Percentiles rank a stretch among this genome's conserved stretches.
Evolutionary conservation across 805 yeast genomes (phyloP).

Genomic region (Suhomyces sp.): DNA sequence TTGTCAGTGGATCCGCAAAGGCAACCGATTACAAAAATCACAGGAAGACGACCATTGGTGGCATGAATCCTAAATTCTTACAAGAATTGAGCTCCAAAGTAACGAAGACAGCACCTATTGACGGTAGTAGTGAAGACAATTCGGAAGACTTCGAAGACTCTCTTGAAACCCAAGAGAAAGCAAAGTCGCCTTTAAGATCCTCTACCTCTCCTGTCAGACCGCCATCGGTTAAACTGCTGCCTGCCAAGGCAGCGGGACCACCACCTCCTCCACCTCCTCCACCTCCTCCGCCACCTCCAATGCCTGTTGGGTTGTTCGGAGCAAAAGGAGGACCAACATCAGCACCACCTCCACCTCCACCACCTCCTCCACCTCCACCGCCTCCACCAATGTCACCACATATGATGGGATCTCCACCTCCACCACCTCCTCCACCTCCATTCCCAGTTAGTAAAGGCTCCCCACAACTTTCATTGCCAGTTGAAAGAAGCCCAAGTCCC

Average conservation of each 20-base stretch:
- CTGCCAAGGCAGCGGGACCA: constrained; percentile 1
- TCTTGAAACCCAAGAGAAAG: constrained; percentile 2
- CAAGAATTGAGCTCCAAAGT: constrained; percentile 55
- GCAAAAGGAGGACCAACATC: constrained; percentile 3
- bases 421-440: constrained; percentile 28
- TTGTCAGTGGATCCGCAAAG: constrained; percentile 15
- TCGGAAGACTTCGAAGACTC: constrained; percentile 4
- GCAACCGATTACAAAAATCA: constrained; percentile 28
- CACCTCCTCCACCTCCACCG: constrained; percentile 25
- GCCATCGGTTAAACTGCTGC: neutral
- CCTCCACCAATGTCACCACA: constrained; percentile 21
- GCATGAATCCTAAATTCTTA: constrained; percentile 50
- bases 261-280: constrained; percentile 9
- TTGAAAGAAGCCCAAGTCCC: constrained; percentile 17
- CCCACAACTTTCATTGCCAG: neutral
- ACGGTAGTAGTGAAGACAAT: constrained; percentile 11
- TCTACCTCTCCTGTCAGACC: neutral
- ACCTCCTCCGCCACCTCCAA: constrained; percentile 30
- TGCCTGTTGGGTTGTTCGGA: constrained; percentile 14
- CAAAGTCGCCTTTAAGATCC: neutral
- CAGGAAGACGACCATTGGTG: constrained; percentile 35
- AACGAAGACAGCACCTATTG: constrained; percentile 38
- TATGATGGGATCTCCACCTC: constrained; percentile 26
- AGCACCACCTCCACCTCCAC: constrained; percentile 20
- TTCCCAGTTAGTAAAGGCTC: constrained; percentile 13